phyloP scores from a whole-genome alignment of 805 yeast species.

The Teunomyces gatunensis region DNA sequence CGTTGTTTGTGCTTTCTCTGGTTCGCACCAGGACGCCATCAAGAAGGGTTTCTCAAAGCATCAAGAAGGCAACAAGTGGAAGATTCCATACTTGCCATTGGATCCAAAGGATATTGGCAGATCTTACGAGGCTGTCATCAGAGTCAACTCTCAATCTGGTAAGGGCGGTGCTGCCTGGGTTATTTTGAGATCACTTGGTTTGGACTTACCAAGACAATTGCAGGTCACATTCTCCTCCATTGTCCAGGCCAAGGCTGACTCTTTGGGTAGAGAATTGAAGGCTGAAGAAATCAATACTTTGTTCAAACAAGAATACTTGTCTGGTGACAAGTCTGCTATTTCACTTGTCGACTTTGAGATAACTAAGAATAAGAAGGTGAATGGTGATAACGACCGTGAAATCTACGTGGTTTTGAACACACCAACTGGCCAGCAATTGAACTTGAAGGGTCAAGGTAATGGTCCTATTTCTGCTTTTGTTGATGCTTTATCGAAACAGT shows the following conservation, averaged over 20 bases:
- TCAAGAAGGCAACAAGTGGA: constrained; percentile 52
- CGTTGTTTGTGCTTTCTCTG: constrained; percentile 77
- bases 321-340: constrained; percentile 7
- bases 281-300: constrained; percentile 60
- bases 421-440: constrained; percentile 10
- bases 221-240: constrained; percentile 65
- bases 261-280: constrained; percentile 66
- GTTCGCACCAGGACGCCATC: constrained; percentile 71
- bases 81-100: constrained; percentile 72
- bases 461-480: constrained; percentile 77
- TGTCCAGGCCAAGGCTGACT: constrained; percentile 65
- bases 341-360: constrained; percentile 23
- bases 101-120: constrained; percentile 82
- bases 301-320: constrained; percentile 54
- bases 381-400: constrained; percentile 16
- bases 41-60: constrained; percentile 62
- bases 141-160: constrained; percentile 86
- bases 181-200: constrained; percentile 63
- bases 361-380: constrained; percentile 15
- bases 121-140: constrained; percentile 76
- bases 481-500: constrained; percentile 56
- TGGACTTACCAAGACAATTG: constrained; percentile 70
- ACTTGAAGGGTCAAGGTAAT: constrained; percentile 61
- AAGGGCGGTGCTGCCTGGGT: constrained; percentile 89
- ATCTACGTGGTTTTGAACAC: constrained; percentile 19